A percentile compares a stretch with the other conserved stretches of the same genome.
phyloP scores from a whole-genome alignment of 2,329 filamentous ascomycete species.

The Dactylellina sp. region DNA sequence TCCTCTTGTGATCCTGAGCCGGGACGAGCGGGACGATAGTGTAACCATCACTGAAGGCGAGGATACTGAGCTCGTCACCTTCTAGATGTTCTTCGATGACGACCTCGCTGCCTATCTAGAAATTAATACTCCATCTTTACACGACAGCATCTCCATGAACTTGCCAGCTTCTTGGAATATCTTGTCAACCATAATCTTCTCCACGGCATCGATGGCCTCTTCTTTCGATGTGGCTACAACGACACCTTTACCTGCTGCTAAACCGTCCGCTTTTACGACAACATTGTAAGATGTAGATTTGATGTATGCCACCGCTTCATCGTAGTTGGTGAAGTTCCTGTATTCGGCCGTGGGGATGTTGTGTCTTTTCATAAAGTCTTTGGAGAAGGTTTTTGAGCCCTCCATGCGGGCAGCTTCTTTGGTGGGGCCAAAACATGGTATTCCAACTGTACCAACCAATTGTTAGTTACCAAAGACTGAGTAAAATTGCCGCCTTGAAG shows the following conservation, averaged over 20 bases:
- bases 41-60: conserved; percentile 91
- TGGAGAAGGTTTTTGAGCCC: conserved; percentile 95
- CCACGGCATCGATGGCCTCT: conserved; percentile 83
- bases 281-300: conserved; percentile 77
- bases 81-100: conserved; percentile 95
- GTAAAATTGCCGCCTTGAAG: conserved; percentile 11
- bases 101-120: conserved; percentile 75
- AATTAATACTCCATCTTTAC: background rate
- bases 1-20: conserved; percentile 96
- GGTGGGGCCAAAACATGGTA: conserved; percentile 86
- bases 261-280: conserved; percentile 92
- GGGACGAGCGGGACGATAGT: conserved; percentile 85
- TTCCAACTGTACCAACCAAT: conserved; percentile 69
- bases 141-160: background rate
- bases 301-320: conserved; percentile 78
- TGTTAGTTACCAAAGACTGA: conserved; percentile 12
- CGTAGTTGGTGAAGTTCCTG: conserved; percentile 85
- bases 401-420: conserved; percentile 89
- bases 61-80: conserved; percentile 90
- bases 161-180: conserved; percentile 82
- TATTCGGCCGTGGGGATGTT: conserved; percentile 91
- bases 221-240: conserved; percentile 84
- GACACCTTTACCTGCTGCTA: conserved; percentile 95
- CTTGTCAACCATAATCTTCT: conserved; percentile 88
- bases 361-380: conserved; percentile 96